Evolutionary conservation across 2,329 filamentous ascomycete species (phyloP), one percentile per base, ranked within the genome.

Genomic region (Aspergillus sp.): DNA sequence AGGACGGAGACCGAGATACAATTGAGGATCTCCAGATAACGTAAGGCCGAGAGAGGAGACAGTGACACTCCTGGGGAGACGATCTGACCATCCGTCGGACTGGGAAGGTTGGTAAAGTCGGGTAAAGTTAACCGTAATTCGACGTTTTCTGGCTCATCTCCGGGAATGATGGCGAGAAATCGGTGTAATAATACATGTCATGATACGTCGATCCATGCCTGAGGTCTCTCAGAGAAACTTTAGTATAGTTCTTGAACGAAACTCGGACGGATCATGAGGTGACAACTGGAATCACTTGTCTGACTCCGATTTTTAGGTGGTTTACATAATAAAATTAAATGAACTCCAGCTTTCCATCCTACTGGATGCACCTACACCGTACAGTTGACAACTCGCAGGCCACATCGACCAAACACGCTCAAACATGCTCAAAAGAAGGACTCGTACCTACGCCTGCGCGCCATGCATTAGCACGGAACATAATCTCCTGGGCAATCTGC

Each of bases 11-110:
- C 55, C 54, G 58, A 63, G 53, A 56, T 56, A 57, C 15, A n/a
- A 43, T 47, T 7, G 51, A 62, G 49, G 56, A 62, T 60, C 61
- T 56, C 59, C 61, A 62, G 62, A 63, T 63, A 63, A 64, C 62
- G 62, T 62, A 64, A 64, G 62, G 61, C 60, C 49, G 58, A 62
- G 57, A 58, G 27, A 11, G 9, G 27, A 31, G 27, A 31, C 27
- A 61, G 57, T 55, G 57, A 56, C 39, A 35, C 40, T 43, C 43
- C 21, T 24, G 21, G 33, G 45, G 15, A 47, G 45, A 7, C 19
- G 41, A 47, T 47, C 45, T 47, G 45, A 47, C 45, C 45, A 47
- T 47, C 45, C 23, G 45, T n/a, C 27, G 27, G 27, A 31, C 27
- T 31, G 27, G 27, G 8, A 47, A 47, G n/a, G 15, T 33, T 35